Percentiles rank a stretch among this genome's conserved stretches.
These are phyloP conservation scores for Thraustotheca clavata DNA, from an alignment of 352 stramenopile genomes.

Conservation along the genomic window DNA sequence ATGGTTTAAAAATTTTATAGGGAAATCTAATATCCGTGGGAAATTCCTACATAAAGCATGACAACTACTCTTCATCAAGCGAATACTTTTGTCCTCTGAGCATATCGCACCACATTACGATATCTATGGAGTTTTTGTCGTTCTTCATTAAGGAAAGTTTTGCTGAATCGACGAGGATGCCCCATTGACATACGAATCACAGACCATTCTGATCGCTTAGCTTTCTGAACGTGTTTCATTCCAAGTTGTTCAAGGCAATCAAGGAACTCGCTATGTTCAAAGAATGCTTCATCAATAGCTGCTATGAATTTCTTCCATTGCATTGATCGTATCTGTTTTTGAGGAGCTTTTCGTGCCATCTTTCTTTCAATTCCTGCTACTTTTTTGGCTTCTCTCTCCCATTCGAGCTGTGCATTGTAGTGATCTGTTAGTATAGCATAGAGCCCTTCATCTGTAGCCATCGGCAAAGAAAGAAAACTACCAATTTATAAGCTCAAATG, in stretches of 20 bases:
- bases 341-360: neutral
- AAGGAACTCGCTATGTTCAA: conserved; percentile 68
- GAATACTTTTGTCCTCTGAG: conserved; percentile 16
- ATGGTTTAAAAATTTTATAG: conserved; percentile 19
- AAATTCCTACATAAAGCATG: conserved; percentile 10
- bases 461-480: conserved; percentile 38
- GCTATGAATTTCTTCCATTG: conserved; percentile 4
- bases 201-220: conserved; percentile 33
- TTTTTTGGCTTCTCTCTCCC: conserved; percentile 20
- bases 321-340: neutral
- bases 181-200: conserved; percentile 70
- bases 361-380: neutral
- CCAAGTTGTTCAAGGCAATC: conserved; percentile 58
- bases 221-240: conserved; percentile 39
- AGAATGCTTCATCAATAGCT: conserved; percentile 37
- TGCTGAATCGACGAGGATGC: conserved; percentile 52
- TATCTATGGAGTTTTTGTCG: conserved; percentile 58
- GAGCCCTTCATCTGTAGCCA: conserved; percentile 62
- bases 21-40: conserved; percentile 17
- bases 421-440: conserved; percentile 60
- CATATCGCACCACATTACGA: conserved; percentile 33
- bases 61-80: neutral
- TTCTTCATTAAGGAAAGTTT: conserved; percentile 54
- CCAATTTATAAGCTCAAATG: neutral
- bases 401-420: conserved; percentile 35